Conservation (phyloP, 148 eudicot species). For the Camellia lanceoleosa region DNA sequence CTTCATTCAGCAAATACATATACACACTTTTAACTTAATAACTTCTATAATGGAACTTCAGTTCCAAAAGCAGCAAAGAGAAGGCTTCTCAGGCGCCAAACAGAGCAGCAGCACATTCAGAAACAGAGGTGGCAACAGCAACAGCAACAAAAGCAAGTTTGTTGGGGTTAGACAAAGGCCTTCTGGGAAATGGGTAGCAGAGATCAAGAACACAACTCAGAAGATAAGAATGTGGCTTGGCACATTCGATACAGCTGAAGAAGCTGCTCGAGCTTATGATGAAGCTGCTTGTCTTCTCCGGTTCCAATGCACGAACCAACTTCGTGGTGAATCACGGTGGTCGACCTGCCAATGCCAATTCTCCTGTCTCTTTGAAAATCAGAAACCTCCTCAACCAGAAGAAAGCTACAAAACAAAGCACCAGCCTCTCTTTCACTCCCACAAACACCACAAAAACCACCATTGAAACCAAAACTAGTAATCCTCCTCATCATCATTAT, state of each 20-base stretch:
- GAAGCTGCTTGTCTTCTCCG: slow-evolving; percentile 71
- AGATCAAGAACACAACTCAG: slow-evolving; percentile 66
- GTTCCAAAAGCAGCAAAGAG: slow-evolving; percentile 26
- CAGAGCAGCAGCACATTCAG: slow-evolving; percentile 19
- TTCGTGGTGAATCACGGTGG: slow-evolving; percentile 13
- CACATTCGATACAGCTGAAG: slow-evolving; percentile 68
- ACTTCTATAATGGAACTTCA: slow-evolving; percentile 30
- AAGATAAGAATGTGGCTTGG: slow-evolving; percentile 71
- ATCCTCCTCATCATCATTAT: no score
- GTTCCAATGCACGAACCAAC: slow-evolving; percentile 63
- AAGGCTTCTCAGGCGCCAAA: slow-evolving; percentile 17
- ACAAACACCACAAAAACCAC: not conserved
- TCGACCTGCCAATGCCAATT: slow-evolving; percentile 14
- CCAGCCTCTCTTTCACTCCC: not conserved
- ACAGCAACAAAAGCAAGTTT: slow-evolving; percentile 37
- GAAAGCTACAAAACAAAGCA: slow-evolving; percentile 25
- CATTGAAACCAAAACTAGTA: not conserved
- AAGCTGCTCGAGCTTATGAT: slow-evolving; percentile 67
- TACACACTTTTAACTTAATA: not conserved
- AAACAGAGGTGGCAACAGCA: not conserved
- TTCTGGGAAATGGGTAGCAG: slow-evolving; percentile 77
- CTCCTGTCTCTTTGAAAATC: slow-evolving; percentile 52
- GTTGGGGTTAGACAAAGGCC: slow-evolving; percentile 76
- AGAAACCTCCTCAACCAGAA: slow-evolving; percentile 49
- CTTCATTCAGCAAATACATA: not conserved